phyloP scores from a whole-genome alignment of 306 rosid species.

The Quercus parvula region DNA sequence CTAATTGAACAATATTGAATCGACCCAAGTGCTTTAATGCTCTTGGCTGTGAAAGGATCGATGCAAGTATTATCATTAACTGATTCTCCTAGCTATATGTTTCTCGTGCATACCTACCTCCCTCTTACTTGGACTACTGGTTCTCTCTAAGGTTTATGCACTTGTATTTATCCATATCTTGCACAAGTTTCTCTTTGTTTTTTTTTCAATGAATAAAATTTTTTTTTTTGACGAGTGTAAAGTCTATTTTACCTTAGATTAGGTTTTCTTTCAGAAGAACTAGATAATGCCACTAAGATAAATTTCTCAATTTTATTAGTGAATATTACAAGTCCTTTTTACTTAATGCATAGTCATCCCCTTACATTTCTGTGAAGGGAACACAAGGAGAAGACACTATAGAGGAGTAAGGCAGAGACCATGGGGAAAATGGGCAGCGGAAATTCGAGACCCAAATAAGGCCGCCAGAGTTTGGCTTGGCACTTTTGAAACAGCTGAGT shows the following conservation, averaged over 20 bases:
- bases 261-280: too few species aligned
- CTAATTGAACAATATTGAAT: not conserved
- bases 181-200: too few species aligned
- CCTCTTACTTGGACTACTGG: not conserved
- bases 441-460: slow-evolving; percentile 80
- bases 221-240: too few species aligned
- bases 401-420: slow-evolving; percentile 96
- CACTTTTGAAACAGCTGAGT: slow-evolving; percentile 78
- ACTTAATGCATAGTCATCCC: not conserved
- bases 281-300: not conserved
- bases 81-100: not conserved
- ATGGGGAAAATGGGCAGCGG: slow-evolving; percentile 94
- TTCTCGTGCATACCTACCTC: not conserved
- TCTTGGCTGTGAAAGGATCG: not conserved
- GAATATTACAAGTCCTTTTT: not conserved
- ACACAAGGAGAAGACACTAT: slow-evolving; percentile 54
- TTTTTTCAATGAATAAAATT: too few species aligned
- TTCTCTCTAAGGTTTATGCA: not conserved
- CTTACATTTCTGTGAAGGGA: slow-evolving; percentile 22
- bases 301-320: not conserved
- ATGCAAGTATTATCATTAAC: not conserved
- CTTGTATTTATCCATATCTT: too few species aligned
- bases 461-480: slow-evolving; percentile 93
- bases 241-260: too few species aligned
- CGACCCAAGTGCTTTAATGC: not conserved